These are phyloP conservation scores for Chlorella ohadii DNA, from an alignment of 139 green algal genomes.

Conservation along the genomic window DNA sequence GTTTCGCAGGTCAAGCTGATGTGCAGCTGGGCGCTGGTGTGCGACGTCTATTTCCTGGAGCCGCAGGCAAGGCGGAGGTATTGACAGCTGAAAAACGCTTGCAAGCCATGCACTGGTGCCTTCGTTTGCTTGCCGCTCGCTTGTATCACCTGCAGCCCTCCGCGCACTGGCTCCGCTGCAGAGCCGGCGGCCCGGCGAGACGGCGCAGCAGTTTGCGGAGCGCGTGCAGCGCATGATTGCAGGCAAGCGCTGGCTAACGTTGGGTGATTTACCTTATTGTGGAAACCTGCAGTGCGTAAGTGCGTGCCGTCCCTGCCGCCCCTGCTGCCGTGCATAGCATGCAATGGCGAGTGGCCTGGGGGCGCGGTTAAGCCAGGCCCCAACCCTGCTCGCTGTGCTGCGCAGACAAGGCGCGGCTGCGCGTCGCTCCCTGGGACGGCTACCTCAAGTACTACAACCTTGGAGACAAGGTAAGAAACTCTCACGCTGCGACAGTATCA, in stretches of 20 bases:
- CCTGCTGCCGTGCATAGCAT: background rate
- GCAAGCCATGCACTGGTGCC: background rate
- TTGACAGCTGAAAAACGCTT: too few relatives aligned
- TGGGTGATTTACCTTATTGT: too few relatives aligned
- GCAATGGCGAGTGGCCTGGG: too few relatives aligned
- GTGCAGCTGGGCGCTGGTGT: slow-evolving; percentile 95
- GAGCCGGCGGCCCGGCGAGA: slow-evolving; percentile 69
- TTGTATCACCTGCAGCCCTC: background rate
- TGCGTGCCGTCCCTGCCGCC: too few relatives aligned
- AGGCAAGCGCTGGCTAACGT: background rate
- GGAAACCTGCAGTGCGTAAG: background rate
- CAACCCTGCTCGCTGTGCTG: too few relatives aligned
- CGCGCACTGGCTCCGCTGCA: background rate
- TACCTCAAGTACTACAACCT: slow-evolving; percentile 99
- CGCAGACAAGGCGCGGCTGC: slow-evolving; percentile 69
- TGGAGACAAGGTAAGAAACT: slow-evolving; percentile 75
- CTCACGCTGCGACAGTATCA: too few relatives aligned
- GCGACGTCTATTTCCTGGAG: slow-evolving; percentile 96
- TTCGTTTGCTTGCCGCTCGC: too few relatives aligned
- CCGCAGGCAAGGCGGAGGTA: slow-evolving; percentile 61
- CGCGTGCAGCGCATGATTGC: slow-evolving; percentile 90
- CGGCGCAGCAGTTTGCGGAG: slow-evolving; percentile 84
- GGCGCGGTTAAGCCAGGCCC: too few relatives aligned
- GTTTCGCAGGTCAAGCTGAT: slow-evolving; percentile 90
- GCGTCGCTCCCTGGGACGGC: slow-evolving; percentile 93